Base-by-base conservation (phyloP, 2,329 filamentous ascomycete species). In the Achaetomium macrosporum region DNA sequence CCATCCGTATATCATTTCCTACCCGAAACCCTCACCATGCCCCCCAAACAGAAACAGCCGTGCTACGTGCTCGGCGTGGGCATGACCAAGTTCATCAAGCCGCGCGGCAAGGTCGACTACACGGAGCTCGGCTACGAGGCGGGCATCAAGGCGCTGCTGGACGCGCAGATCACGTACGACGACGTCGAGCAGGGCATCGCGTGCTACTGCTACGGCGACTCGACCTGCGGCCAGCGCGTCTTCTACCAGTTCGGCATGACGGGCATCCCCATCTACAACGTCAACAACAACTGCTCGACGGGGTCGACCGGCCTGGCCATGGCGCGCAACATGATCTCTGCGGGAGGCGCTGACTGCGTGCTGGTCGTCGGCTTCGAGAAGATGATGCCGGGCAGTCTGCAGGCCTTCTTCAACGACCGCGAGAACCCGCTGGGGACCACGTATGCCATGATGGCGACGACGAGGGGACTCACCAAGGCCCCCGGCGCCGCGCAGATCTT, bases 181-280 rank as follows among this genome's bases (percentile, higher is more conserved):
- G 90, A 96, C 57, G 90, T 97, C 52, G 90, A 96, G 59, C 88
- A 95, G 68, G 92, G 90, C 57, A 80, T 97, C 11, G 93, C 91
- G n/a, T 96, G 92, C 78, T 97, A 95, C 77, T 95, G 90, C 78
- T 96, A 96, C 69, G 92, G 92, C 66, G 92, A 97, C 75, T 90
- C 84, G 59, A 96, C 92, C 51, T 93, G 88, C 71, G 92, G 92
- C 44, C 92, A 97, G 76, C 86, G 92, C 60, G 91, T 97, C 66
- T 96, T 97, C 74, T 97, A 97, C 74, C 92, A 97, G 73, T 96
- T 97, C 70, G 93, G 92, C 75, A 91, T 97, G 85, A 96, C 91
- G 41, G 79, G 87, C 66, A 96, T 97, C 63, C 92, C 92, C 65
- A 90, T 97, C 68, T 91, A 95, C 78, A 97, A 97, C 66, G 90